phyloP scores from a whole-genome alignment of 2,329 filamentous ascomycete genomes.

The Phyllosticta citrichinensis region DNA sequence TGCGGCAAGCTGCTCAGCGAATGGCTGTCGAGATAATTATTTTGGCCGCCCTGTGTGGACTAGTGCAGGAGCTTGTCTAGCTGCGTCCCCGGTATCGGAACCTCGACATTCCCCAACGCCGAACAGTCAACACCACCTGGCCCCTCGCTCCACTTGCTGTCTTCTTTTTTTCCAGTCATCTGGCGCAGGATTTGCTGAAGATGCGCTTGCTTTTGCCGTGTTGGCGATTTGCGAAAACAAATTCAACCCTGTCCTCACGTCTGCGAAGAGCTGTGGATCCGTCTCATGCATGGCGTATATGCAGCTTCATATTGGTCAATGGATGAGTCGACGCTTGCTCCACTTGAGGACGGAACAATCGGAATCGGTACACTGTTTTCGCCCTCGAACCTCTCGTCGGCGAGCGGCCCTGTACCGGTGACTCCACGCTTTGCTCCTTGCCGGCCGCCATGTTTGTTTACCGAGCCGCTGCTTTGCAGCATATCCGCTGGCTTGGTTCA shows the following conservation, averaged over 20 bases:
- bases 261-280: not conserved
- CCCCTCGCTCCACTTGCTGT: not conserved
- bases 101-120: not conserved
- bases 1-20: not conserved
- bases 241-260: not conserved
- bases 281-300: not conserved
- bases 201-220: not conserved
- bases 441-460: not conserved
- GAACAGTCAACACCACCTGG: not conserved
- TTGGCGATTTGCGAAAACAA: not conserved
- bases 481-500: not conserved
- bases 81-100: slow-evolving; percentile 1
- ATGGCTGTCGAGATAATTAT: slow-evolving; percentile 8
- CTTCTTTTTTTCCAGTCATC: not conserved
- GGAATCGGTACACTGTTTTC: not conserved
- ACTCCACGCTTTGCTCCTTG: not conserved
- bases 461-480: not conserved
- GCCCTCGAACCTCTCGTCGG: not conserved
- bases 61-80: slow-evolving; percentile 3
- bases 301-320: not conserved
- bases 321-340: not conserved
- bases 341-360: not conserved
- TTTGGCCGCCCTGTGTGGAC: slow-evolving; percentile 2
- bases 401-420: not conserved
- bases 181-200: not conserved